Percentiles rank a stretch among this genome's conserved stretches.
Evolutionary conservation across 441 rosid species (phyloP).

Genomic region (Hypseocharis bilobata): DNA sequence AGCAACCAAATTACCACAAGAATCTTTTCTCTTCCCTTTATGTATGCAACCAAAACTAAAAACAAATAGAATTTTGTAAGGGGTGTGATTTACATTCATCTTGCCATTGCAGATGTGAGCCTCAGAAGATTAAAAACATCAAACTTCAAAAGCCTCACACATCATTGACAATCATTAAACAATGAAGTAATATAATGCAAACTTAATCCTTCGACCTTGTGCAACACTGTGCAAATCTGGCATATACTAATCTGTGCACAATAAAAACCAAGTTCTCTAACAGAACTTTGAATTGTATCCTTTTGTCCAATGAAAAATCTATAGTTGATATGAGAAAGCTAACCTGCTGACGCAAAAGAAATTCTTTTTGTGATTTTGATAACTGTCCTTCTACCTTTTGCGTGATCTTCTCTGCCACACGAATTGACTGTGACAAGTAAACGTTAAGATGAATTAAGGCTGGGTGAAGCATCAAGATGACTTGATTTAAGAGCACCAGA

Average conservation of each 20-base stretch:
- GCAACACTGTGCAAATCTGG: not conserved
- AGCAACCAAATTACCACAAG: not conserved
- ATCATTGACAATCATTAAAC: not conserved
- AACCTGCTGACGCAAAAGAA: constrained; percentile 98
- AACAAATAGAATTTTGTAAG: too few relatives aligned
- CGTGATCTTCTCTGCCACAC: constrained; percentile 96
- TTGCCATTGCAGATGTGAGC: not conserved
- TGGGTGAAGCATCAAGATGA: constrained; percentile 19
- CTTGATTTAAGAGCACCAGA: not conserved
- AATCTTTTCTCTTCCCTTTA: not conserved
- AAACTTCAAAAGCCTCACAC: not conserved
- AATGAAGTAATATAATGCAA: too few relatives aligned
- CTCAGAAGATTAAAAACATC: not conserved
- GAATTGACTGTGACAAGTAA: constrained; percentile 76
- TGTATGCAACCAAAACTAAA: too few relatives aligned
- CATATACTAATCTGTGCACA: not conserved
- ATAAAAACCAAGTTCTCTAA: not conserved
- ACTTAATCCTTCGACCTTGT: not conserved
- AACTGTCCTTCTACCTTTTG: constrained; percentile 96
- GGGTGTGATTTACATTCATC: not conserved
- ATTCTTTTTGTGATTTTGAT: constrained; percentile 97
- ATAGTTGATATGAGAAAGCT: constrained; percentile 23
- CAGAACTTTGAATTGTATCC: not conserved
- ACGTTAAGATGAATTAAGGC: constrained; percentile 23
- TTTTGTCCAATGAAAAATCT: not conserved